Evolutionary conservation across 1,284 basidiomycete genomes (phyloP), one percentile per base, ranked within the genome.

Genomic region (Papiliotrema terrestris): DNA sequence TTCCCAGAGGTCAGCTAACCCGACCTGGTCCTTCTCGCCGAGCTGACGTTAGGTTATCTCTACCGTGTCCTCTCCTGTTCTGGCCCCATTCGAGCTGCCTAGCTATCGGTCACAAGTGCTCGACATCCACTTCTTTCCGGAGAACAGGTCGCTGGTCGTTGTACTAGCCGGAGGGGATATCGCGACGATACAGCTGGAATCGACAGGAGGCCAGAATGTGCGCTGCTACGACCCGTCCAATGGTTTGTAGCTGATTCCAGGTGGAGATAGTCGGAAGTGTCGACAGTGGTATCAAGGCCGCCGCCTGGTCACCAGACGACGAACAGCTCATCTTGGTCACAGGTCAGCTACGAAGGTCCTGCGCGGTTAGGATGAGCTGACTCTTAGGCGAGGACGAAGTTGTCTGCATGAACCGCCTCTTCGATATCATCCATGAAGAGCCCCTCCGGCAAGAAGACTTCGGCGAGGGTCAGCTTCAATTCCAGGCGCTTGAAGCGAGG

Each of bases 261-360:
- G 76, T 83, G 45, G 89, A 93, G 61, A 82, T 90, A 5, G 85
- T 93, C 50, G 94, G 95, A 4, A 86, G 86, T 0, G 84, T 98
- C 15, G 91, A 96, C 56, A 81, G 84, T 25, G 92, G 91, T 0
- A 86, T 98, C 51, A 78, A 84, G 43, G 86, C 87, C 2, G 92
- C 90, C 2, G 80, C 83, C 5, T 98, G 93, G 92, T 87, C 87
- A 56, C 91, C 94, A 2, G 94, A 98, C 71, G 89, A 94, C 52
- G 86, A 91, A 37, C 78, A 91, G 20, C 79, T 98, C 2, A 84
- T 85, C 1, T 79, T 97, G 19, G 80, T 89, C 9, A 92, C 89
- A 45, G 87, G 90, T 86, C 56, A 49, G 78, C 58, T n/a, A 39
- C 23, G 35, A 13, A 22, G 2, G 8, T 17, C 8, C 11, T 35